Evolutionary conservation across 495 filamentous ascomycete species (phyloP), one percentile per base, ranked within the genome.

Genomic region (Penicillium manginii): DNA sequence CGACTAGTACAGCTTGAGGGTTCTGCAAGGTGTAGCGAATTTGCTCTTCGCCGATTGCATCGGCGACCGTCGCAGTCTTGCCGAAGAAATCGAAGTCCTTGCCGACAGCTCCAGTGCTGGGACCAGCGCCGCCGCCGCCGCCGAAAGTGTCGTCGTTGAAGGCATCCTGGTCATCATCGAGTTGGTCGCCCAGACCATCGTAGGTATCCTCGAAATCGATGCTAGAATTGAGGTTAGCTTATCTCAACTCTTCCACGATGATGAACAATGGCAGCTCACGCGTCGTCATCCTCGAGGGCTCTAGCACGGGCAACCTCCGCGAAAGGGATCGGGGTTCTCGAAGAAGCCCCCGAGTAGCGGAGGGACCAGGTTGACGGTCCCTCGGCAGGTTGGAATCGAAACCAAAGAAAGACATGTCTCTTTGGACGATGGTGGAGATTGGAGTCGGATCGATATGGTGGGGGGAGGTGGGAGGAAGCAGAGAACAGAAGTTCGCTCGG

Each of bases 91-190:
- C 94, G 69, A 97, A 99, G 72, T 99, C 96, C 67, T 89, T 93
- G 66, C 92, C 92, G 18, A 93, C 83, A 14, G 74, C 69, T 55
- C 71, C 71, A 35, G 68, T 66, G 23, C 19, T 46, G 46, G 66
- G 74, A 22, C 63, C 71, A 19, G 40, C 40, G 37, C 14, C 48
- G 10, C 58, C 64, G 12, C 68, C 81, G 52, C 71, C 78, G 55
- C 94, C 94, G 65, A 99, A 99, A n/a, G 94, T 99, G 70, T 96
- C 96, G 65, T 97, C 91, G 73, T 99, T 99, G 81, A 97, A 91
- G 42, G 82, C 91, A 78, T 99, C 94, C 64, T 93, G 90, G 17
- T 91, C 89, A 67, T 98, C 93, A 64, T 96, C 89, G 31, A 99
- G 85, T 70, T 90, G 86, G 72, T 96, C 91, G 3, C 92, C 94